Conservation (phyloP, 2,329 filamentous ascomycete species). For the Diaporthe nobilis region DNA sequence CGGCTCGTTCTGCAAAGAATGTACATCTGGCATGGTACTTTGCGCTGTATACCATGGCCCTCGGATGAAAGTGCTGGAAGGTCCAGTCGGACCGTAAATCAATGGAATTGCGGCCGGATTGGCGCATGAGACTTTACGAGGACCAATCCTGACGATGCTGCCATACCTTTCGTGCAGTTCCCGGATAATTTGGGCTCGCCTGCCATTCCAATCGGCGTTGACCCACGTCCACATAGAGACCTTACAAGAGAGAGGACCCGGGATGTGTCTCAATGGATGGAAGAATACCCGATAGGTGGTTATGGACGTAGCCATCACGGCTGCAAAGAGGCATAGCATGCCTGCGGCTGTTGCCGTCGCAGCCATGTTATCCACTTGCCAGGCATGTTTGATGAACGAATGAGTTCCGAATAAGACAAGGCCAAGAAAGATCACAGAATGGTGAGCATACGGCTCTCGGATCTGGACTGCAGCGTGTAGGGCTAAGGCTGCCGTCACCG, state of each 20-base stretch:
- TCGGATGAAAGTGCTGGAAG: not conserved
- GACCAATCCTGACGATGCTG: conserved; percentile 15
- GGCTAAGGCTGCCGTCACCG: conserved; percentile 13
- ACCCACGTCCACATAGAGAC: conserved; percentile 9
- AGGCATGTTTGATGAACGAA: conserved; percentile 14
- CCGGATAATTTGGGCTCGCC: not conserved
- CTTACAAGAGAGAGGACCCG: not conserved
- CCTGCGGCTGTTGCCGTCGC: not conserved
- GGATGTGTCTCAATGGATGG: conserved; percentile 16
- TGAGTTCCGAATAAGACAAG: conserved; percentile 6
- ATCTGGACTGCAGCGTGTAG: conserved; percentile 11
- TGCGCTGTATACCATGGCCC: conserved; percentile 14
- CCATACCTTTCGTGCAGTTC: conserved; percentile 17
- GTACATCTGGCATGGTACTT: not conserved
- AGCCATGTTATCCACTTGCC: not conserved
- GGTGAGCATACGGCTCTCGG: conserved; percentile 13
- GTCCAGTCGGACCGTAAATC: not conserved
- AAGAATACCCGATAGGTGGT: conserved; percentile 7
- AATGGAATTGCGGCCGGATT: conserved; percentile 6
- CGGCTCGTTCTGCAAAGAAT: conserved; percentile 5
- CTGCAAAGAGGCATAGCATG: not conserved
- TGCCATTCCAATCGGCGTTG: not conserved
- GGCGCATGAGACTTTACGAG: not conserved
- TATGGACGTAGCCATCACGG: not conserved
- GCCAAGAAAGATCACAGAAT: conserved; percentile 8